Percentiles rank a stretch among this genome's conserved stretches.
Conservation (phyloP, 352 stramenopile genomes). For the Globisporangium sylvaticum region DNA sequence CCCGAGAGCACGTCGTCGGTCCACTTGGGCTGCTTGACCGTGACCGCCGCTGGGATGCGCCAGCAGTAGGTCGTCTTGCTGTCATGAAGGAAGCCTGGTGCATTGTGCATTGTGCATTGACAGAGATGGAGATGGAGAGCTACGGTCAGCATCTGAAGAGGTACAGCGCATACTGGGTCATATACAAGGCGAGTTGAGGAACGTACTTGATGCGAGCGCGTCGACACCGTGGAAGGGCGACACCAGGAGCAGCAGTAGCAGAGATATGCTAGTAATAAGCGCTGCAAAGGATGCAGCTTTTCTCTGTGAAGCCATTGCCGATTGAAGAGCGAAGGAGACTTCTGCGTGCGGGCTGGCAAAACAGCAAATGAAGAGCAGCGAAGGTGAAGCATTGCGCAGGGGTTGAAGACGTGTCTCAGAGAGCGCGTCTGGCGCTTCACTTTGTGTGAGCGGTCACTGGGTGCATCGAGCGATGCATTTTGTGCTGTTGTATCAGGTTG, state of each 20-base stretch:
- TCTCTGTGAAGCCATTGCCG: background rate
- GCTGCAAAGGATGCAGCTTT: background rate
- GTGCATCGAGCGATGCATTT: no score
- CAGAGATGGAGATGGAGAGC: background rate
- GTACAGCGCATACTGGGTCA: background rate
- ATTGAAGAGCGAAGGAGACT: background rate
- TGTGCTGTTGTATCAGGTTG: no score
- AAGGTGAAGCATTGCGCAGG: no score
- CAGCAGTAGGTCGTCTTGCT: constrained; percentile 35
- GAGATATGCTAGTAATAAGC: background rate
- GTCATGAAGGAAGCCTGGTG: constrained; percentile 23
- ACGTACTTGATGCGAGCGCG: constrained; percentile 16
- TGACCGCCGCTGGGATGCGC: constrained; percentile 20
- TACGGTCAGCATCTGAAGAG: background rate
- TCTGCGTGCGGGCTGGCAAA: background rate
- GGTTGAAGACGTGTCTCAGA: background rate
- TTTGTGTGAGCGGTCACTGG: no score
- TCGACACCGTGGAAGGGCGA: background rate
- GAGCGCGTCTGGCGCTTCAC: background rate
- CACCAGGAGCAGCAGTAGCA: background rate
- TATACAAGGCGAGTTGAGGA: background rate
- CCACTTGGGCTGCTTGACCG: constrained; percentile 9
- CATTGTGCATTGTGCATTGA: no score
- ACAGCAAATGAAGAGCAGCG: background rate
- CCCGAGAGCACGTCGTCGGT: constrained; percentile 12